phyloP scores from a whole-genome alignment of 208 protist species.

The Crithidia thermophila region DNA sequence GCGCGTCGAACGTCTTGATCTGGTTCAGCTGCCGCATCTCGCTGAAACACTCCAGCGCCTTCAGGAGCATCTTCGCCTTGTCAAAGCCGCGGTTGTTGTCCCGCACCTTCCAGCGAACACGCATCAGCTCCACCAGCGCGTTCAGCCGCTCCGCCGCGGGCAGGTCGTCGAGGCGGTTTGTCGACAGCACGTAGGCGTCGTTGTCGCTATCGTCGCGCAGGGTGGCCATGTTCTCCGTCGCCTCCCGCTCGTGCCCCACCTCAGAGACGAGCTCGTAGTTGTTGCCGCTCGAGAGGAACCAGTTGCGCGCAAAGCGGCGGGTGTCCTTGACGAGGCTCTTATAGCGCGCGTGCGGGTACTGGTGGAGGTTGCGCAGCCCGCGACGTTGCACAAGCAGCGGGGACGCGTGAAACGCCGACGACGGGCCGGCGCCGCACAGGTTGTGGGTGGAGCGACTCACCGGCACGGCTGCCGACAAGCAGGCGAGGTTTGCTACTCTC shows the following conservation, averaged over 20 bases:
- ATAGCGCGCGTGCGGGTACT: slow-evolving; percentile 85
- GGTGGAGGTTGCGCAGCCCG: slow-evolving; percentile 84
- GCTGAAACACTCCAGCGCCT: slow-evolving; percentile 89
- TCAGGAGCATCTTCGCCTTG: slow-evolving; percentile 81
- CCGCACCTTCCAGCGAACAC: slow-evolving; percentile 71
- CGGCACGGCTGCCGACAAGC: not conserved
- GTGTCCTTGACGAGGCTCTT: slow-evolving; percentile 89
- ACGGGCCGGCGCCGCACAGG: not conserved
- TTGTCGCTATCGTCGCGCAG: slow-evolving; percentile 78
- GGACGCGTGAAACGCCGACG: not conserved
- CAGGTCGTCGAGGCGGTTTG: slow-evolving; percentile 73
- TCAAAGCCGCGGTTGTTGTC: slow-evolving; percentile 89
- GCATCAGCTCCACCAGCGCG: slow-evolving; percentile 75
- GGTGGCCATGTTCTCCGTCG: slow-evolving; percentile 81
- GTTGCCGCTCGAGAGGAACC: slow-evolving; percentile 83
- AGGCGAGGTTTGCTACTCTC: not conserved
- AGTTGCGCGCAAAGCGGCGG: slow-evolving; percentile 77
- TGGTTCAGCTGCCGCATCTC: slow-evolving; percentile 74
- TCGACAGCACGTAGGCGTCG: slow-evolving; percentile 75
- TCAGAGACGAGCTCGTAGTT: slow-evolving; percentile 89
- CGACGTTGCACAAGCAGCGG: slow-evolving; percentile 52
- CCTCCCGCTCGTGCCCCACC: slow-evolving; percentile 84
- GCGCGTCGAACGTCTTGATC: slow-evolving; percentile 62
- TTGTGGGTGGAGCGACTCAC: not conserved
- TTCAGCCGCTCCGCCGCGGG: slow-evolving; percentile 71